These are phyloP conservation scores for Pythium rishiriense DNA, from an alignment of 352 stramenopile genomes.

Conservation along the genomic window DNA sequence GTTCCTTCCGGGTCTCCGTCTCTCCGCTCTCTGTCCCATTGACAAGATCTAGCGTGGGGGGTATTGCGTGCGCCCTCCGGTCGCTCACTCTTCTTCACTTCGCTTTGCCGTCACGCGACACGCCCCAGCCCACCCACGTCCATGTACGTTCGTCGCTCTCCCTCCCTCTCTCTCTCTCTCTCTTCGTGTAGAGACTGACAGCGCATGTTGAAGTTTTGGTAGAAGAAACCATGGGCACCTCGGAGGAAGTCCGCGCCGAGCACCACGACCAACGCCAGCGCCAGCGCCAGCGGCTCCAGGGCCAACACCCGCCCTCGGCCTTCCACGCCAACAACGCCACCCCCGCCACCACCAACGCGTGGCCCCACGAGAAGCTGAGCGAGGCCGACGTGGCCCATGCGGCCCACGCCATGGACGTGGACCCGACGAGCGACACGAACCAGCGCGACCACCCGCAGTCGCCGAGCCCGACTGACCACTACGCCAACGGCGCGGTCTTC, in stretches of 20 bases:
- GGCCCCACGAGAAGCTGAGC: slow-evolving; percentile 29
- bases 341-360: slow-evolving; percentile 4
- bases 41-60: slow-evolving; percentile 21
- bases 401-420: slow-evolving; percentile 21
- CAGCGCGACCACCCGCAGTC: slow-evolving; percentile 9
- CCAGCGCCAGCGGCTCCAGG: slow-evolving; percentile 3
- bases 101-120: background rate
- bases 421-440: slow-evolving; percentile 21
- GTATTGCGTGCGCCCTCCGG: background rate
- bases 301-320: slow-evolving; percentile 1
- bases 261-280: slow-evolving; percentile 8
- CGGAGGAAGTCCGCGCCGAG: slow-evolving; percentile 17
- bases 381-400: slow-evolving; percentile 15
- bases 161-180: background rate
- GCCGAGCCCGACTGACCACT: slow-evolving; percentile 19
- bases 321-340: slow-evolving; percentile 3
- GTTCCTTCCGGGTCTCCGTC: slow-evolving; percentile 14
- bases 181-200: slow-evolving; percentile 1
- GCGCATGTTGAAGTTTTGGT: slow-evolving; percentile 15
- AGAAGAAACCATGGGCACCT: slow-evolving; percentile 21
- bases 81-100: background rate
- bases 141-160: background rate
- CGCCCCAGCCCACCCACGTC: background rate
- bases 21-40: slow-evolving; percentile 22
- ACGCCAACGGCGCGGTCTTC: slow-evolving; percentile 13